These are phyloP conservation scores for Tephrocybe sp. DNA, from an alignment of 768 basidiomycete species.

Conservation along the genomic window DNA sequence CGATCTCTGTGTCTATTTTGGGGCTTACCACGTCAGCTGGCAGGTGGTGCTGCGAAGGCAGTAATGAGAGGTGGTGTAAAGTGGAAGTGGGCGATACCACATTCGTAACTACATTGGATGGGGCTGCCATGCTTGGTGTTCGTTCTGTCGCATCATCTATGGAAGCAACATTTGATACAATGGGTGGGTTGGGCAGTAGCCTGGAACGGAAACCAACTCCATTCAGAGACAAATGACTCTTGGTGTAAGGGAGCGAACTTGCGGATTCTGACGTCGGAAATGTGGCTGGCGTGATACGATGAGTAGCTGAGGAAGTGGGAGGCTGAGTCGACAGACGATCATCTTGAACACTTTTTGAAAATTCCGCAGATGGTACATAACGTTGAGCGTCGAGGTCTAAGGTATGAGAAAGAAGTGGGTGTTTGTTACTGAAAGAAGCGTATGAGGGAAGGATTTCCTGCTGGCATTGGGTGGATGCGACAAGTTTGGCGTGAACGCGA, in stretches of 20 bases:
- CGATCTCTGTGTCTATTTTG: neutral
- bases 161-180: neutral
- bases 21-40: too few relatives aligned
- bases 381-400: too few relatives aligned
- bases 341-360: too few relatives aligned
- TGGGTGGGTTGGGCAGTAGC: neutral
- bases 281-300: neutral
- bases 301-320: too few relatives aligned
- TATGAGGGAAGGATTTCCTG: neutral
- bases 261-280: neutral
- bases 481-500: slow-evolving; percentile 42
- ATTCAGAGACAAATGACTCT: neutral
- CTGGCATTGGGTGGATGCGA: slow-evolving; percentile 8
- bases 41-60: too few relatives aligned
- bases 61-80: too few relatives aligned
- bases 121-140: neutral
- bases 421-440: too few relatives aligned
- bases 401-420: too few relatives aligned
- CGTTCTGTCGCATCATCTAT: neutral
- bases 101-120: neutral
- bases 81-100: neutral
- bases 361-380: too few relatives aligned
- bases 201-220: neutral
- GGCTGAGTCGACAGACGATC: too few relatives aligned
- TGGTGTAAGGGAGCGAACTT: slow-evolving; percentile 1